These are phyloP conservation scores for Fusarium fracticaudum DNA, from an alignment of 2,329 filamentous ascomycete genomes.

Conservation along the genomic window DNA sequence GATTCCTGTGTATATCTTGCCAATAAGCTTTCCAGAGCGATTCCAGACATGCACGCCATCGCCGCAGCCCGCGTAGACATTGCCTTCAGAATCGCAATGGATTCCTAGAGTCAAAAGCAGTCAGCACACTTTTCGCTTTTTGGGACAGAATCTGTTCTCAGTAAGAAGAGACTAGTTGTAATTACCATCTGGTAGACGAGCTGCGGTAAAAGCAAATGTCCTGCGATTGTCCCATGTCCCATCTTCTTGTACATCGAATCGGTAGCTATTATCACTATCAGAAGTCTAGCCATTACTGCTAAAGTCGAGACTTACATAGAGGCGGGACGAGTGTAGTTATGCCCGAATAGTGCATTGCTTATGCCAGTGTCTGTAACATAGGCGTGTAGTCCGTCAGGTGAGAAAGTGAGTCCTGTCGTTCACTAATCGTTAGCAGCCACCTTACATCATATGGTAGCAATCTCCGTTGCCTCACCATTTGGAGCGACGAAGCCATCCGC, in stretches of 20 bases:
- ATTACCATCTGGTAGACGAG: conserved; percentile 66
- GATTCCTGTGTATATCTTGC: conserved; percentile 64
- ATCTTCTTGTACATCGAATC: conserved; percentile 55
- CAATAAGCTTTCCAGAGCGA: conserved; percentile 56
- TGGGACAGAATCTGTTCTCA: too few species aligned
- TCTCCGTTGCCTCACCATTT: conserved; percentile 53
- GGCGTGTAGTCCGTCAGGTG: conserved; percentile 59
- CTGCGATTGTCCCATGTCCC: conserved; percentile 59
- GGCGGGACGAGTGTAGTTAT: conserved; percentile 53
- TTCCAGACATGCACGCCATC: conserved; percentile 62
- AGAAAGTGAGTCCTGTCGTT: conserved; percentile 61
- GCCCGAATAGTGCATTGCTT: conserved; percentile 53
- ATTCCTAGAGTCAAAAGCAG: conserved; percentile 52
- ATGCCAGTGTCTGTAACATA: conserved; percentile 68
- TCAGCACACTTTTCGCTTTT: neutral
- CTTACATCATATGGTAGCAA: rapidly evolving
- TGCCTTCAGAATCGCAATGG: conserved; percentile 63
- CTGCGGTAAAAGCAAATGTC: conserved; percentile 65
- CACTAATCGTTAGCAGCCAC: neutral
- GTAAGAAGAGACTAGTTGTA: too few species aligned
- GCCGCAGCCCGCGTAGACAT: conserved; percentile 62
- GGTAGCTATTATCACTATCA: conserved; percentile 49
- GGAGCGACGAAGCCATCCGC: conserved; percentile 66
- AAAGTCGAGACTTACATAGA: conserved; percentile 54
- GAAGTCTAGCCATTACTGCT: rapidly evolving